Evolutionary conservation across 2,329 filamentous ascomycete species (phyloP), one percentile per base, ranked within the genome.

Genomic region (Aphanocladium album): DNA sequence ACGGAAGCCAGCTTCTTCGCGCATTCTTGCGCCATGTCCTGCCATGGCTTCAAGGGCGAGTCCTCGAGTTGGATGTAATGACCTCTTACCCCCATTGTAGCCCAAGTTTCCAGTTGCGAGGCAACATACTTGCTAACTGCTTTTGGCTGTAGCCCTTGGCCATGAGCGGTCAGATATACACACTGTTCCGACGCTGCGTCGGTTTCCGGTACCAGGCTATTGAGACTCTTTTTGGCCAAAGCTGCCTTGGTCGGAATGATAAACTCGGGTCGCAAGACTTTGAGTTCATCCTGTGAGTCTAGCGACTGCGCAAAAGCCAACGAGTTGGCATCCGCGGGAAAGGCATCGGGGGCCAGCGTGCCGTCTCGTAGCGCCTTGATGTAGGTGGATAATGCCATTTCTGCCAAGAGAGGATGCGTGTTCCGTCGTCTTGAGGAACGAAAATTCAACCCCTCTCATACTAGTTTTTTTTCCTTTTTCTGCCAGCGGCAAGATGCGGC

Each of bases 151-250:
- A 93, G 83, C 37, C 92, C 92, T 1, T 96, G 82, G 0, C 91
- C 96, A 76, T 96, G 96, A 59, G 92, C 92, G 65, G 91, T 93
- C 63, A 96, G 86, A 73, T 96, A 96, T 61, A 91, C 87, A 61
- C 72, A 72, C 62, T 70, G 66, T 49, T 73, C 65, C 3, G 66
- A 75, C n/a, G 78, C 68, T 1, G 72, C 68, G n/a, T 68, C 67
- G n/a, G 64, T 67, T 39, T 47, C 60, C 17, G 23, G 5, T 46
- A 49, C 51, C n/a, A 66, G 54, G 35, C 68, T 64, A 51, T 72
- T 70, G 46, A 62, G 61, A 62, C 62, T 87, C 64, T 88, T 83
- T 70, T 82, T 86, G 49, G 95, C 74, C 43, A 46, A 12, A 46
- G 92, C 90, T 11, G 77, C 78, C 71, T 86, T 90, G 2, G 88